Base-by-base conservation (phyloP, 2,329 filamentous ascomycete species). In the Beauveria sp. region DNA sequence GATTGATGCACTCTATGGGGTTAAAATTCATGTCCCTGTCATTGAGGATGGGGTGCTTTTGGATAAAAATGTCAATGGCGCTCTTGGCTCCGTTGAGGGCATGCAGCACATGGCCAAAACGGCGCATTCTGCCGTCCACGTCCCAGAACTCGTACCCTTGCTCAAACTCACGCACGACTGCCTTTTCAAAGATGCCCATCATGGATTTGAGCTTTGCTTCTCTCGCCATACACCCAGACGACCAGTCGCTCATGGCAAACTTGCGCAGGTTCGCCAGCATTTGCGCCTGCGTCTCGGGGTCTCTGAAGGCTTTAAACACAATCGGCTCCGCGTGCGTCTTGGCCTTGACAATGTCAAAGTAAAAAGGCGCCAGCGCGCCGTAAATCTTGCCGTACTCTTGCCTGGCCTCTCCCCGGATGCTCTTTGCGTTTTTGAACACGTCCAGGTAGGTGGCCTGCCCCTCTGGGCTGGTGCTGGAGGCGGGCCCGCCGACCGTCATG, bases 341-440 rank as follows among this genome's bases (percentile, higher is more conserved):
- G 2, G 88, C 86, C 64, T 79, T 81, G 41, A 84, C 85, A 47
- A 97, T 82, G 71, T 99, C 91, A 65, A 85, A 84, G 75, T 97
- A 99, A 67, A 96, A 93, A 0, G 92, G 92, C 12, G 87, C 90
- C 66, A 99, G 75, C 4, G 90, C 89, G n/a, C 87, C 88, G 73
- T 97, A 96, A 16, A 97, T 81, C 71, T 89, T 96, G 18, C 89
- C 93, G 71, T 92, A 99, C 73, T 97, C 92, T 67, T 94, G 86
- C 63, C 92, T 84, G 50, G 94, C 94, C 67, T 87, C 84, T 5
- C 93, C 94, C 47, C 94, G 83, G 55, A 96, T 84, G 53, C 93
- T 97, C 68, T 82, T 85, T 30, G 87, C 87, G 34, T 82, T 81
- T 61, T 85, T 82, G 61, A 97, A 79, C 0, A 92, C 84, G 37